Evolutionary conservation across 768 basidiomycete species (phyloP), one percentile per base, ranked within the genome.

Genomic region (Trametes cubensis): DNA sequence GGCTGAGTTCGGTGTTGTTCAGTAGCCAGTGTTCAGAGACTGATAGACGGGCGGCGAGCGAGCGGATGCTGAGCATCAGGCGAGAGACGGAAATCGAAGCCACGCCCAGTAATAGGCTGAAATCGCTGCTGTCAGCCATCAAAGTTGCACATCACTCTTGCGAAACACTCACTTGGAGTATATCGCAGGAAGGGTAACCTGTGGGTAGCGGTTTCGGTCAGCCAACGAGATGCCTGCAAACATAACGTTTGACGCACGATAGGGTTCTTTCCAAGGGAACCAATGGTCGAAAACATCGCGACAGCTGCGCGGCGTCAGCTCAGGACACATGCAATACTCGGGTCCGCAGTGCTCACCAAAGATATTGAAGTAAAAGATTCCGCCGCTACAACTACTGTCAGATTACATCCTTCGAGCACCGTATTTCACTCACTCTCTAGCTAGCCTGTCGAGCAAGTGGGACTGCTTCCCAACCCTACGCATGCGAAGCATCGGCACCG

Each of bases 1-100:
- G 78, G 42, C 75, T 77, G 25, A 82, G 72, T 68, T 82, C 80
- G 6, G 77, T 75, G 61, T 78, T 75, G 65, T 73, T 81, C 23
- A 83, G 73, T 8, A 81, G 69, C 79, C 77, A 81, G 13, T 74
- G 72, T 2, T 78, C 74, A 39, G 78, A 76, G 7, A 80, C 77
- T 34, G 79, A 76, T 20, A 77, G 67, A 18, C 72, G 69, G 5
- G 75, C 71, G 17, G 81, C 78, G n/a, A 81, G 68, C 2, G 79
- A 80, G 50, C 75, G 74, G 47, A 79, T 77, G 60, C 73, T 76
- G 49, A 80, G 72, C 75, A 78, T 77, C 20, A 75, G 71, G 14
- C 73, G 73, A 42, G 75, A 77, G 34, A 78, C 73, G 13, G 76
- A 71, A 26, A 78, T 64, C 10, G 72, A 70, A 3, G 65, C 55